Base-by-base conservation (phyloP, 2,329 filamentous ascomycete genomes). In the Claviceps arundinis region DNA sequence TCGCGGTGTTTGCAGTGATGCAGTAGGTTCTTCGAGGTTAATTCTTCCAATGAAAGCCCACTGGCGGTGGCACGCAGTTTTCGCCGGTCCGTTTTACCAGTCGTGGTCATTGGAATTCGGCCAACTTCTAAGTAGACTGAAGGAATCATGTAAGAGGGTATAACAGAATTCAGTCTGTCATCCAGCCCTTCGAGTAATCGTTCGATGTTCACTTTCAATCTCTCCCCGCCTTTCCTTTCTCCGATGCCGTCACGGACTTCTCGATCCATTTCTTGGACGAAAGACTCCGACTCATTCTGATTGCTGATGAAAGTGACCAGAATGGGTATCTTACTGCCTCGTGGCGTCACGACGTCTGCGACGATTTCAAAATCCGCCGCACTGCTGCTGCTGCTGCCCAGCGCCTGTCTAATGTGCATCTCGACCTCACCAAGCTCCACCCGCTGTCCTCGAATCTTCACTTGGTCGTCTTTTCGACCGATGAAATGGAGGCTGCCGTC, bases 391-490 rank as follows among this genome's bases (percentile, higher is more conserved):
- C 14, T 26, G 44, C n/a, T 16, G 11, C 19, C 44, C 22, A 46
- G 19, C 44, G 26, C 44, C 24, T 34, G 4, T 22, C 26, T 46
- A 13, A 46, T 46, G 9, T 46, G 44, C 26, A 30, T 30, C 37
- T 61, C 59, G 1, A 61, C 52, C 30, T 60, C 59, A 1, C 44
- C 56, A 0, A 55, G 52, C 47, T 63, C 61, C n/a, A 64, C 50
- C 5, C 61, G 58, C 41, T 62, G 57, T n/a, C 61, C 61, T 4
- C 59, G 50, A 11, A 64, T 55, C 53, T 62, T 62, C 43, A 59
- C 51, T 17, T 62, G 60, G 1, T 50, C 46, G 26, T 62, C 60
- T 17, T 59, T 53, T 8, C 60, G 59, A 0, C 60, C 59, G 16
- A 62, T 53, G 48, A 60, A 62, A 30, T 30, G 26, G 41, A 60